phyloP scores from a whole-genome alignment of 2,329 filamentous ascomycete genomes.

The Myriosclerotinia curreyana region DNA sequence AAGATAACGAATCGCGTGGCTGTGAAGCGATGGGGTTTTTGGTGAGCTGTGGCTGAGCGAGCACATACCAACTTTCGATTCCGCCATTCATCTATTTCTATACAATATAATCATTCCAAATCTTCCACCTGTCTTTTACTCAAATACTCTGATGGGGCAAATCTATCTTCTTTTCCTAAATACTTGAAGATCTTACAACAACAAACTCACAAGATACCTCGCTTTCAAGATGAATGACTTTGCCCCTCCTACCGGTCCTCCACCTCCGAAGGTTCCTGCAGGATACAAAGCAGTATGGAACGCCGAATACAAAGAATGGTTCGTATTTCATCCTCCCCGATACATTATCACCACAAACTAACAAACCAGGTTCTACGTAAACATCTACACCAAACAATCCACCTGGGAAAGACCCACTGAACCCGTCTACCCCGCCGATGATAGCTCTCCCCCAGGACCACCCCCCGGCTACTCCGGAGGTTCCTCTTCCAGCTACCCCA shows the following conservation, averaged over 20 bases:
- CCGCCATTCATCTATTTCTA: background rate
- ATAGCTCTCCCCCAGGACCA: conserved; percentile 52
- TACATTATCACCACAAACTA: conserved; percentile 15
- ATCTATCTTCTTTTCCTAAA: background rate
- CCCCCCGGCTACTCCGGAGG: conserved; percentile 56
- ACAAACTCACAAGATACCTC: background rate
- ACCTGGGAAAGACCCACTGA: conserved; percentile 84
- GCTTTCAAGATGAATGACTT: conserved; percentile 35
- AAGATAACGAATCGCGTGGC: conserved; percentile 1
- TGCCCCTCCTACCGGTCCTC: conserved; percentile 40
- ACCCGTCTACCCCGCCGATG: conserved; percentile 59
- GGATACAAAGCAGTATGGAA: conserved; percentile 81
- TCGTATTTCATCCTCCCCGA: conserved; percentile 28
- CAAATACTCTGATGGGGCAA: background rate
- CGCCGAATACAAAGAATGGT: conserved; percentile 84
- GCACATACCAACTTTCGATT: background rate
- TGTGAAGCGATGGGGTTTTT: background rate
- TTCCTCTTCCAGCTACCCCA: conserved; percentile 12
- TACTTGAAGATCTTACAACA: background rate
- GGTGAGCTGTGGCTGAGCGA: conserved; percentile 19
- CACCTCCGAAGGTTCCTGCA: conserved; percentile 58
- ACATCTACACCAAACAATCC: conserved; percentile 81
- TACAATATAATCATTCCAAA: background rate
- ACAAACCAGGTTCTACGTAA: conserved; percentile 77
- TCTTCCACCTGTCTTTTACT: background rate